Evolutionary conservation across 2,329 filamentous ascomycete species (phyloP), one percentile per base, ranked within the genome.

Genomic region (Neofusicoccum umdonicola): DNA sequence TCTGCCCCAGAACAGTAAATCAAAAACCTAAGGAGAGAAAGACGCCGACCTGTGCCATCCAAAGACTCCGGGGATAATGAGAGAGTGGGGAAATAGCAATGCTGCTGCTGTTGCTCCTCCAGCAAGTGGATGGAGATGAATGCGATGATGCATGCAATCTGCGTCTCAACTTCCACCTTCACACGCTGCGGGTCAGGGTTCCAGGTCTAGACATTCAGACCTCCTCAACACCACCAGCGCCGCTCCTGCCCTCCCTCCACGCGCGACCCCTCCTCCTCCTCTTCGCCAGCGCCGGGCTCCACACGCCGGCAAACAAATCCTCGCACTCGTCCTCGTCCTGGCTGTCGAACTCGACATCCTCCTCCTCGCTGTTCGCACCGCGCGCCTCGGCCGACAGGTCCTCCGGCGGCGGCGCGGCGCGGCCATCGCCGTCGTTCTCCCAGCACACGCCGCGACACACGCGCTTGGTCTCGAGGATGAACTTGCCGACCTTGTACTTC

Each of bases 241-340:
- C 50, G 35, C 19, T 51, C 37, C 65, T 37, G 8, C 51, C 39
- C 7, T 64, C 65, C 35, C 65, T 64, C 65, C 65, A 66, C 15
- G 47, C 61, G 27, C 60, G 41, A 22, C 65, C 51, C 44, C 69
- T 76, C 67, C 83, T 70, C 71, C 81, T 73, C 77, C 79, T 75
- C 70, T 72, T 75, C 45, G 87, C 87, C 63, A 85, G 69, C 65
- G 81, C 79, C 15, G 83, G 81, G 66, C 78, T 87, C 87, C 87
- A 89, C 19, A 87, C 79, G 0, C 87, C 87, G 15, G 84, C 79
- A 71, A 89, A 89, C 35, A 89, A 68, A 72, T 88, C 86, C 74
- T 89, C 87, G 66, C 87, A 88, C 74, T 89, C 87, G 66, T 88
- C 86, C 70, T 89, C 87, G 71, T 89, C 86, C 74, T 88, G 83